Conservation (phyloP, 306 rosid species). For the Corylus americana region DNA sequence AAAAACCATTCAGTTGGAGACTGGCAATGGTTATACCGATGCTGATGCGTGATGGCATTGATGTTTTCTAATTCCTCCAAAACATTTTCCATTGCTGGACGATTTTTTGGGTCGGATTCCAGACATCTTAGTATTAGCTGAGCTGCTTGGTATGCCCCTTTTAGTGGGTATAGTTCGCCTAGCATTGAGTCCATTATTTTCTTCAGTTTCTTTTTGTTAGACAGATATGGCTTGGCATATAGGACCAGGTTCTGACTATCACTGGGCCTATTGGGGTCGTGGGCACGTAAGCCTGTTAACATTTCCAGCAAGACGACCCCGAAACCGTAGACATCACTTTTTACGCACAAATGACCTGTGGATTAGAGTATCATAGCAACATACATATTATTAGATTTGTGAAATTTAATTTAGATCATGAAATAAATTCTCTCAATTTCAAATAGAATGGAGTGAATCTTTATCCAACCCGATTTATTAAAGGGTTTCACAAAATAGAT, state of each 20-base stretch:
- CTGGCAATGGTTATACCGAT: neutral
- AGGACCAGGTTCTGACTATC: slow-evolving; percentile 47
- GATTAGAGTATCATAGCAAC: neutral
- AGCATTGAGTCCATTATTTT: slow-evolving; percentile 54
- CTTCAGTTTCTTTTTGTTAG: slow-evolving; percentile 44
- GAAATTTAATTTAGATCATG: too few species aligned
- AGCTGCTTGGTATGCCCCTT: slow-evolving; percentile 48
- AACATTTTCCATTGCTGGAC: slow-evolving; percentile 74
- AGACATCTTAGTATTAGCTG: slow-evolving; percentile 54
- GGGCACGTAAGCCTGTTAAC: slow-evolving; percentile 56
- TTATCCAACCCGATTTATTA: too few species aligned
- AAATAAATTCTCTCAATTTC: too few species aligned
- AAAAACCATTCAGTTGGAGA: neutral
- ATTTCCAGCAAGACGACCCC: slow-evolving; percentile 84
- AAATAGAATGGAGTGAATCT: too few species aligned
- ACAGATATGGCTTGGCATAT: slow-evolving; percentile 31
- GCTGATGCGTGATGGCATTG: slow-evolving; percentile 6
- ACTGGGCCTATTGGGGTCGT: slow-evolving; percentile 46
- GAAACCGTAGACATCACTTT: slow-evolving; percentile 88
- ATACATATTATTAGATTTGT: too few species aligned
- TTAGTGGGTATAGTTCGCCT: slow-evolving; percentile 27
- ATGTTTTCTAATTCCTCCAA: slow-evolving; percentile 38
- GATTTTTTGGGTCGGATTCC: slow-evolving; percentile 47
- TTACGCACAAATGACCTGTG: slow-evolving; percentile 79
- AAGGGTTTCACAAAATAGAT: too few species aligned